These are phyloP conservation scores for Peribolospora baueri DNA, from an alignment of 768 basidiomycete genomes.

Conservation along the genomic window DNA sequence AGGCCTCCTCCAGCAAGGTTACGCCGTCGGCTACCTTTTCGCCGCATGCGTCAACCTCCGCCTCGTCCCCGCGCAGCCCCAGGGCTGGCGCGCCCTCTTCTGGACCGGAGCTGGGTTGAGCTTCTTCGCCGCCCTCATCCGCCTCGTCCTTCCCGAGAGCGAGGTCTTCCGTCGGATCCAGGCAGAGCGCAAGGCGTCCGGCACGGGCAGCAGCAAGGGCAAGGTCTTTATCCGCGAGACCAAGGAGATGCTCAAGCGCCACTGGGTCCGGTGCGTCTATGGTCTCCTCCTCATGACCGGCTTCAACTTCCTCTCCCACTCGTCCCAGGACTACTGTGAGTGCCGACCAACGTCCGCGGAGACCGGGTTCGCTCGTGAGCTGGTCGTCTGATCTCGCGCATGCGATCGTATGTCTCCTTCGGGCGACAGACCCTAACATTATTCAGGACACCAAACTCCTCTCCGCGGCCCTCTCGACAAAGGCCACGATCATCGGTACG, in stretches of 20 bases:
- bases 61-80: slow-evolving; percentile 24
- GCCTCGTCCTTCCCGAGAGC: slow-evolving; percentile 52
- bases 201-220: slow-evolving; percentile 19
- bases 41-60: slow-evolving; percentile 60
- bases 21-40: slow-evolving; percentile 62
- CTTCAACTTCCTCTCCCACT: slow-evolving; percentile 40
- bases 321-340: slow-evolving; percentile 24
- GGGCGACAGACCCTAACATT: slow-evolving; percentile 35
- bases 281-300: slow-evolving; percentile 55
- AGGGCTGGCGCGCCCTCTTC: slow-evolving; percentile 53
- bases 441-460: slow-evolving; percentile 40
- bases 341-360: slow-evolving; percentile 2
- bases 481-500: slow-evolving; percentile 61
- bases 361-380: background rate
- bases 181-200: slow-evolving; percentile 27
- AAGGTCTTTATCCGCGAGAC: slow-evolving; percentile 61
- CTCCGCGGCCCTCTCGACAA: slow-evolving; percentile 22
- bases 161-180: slow-evolving; percentile 43
- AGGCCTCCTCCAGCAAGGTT: slow-evolving; percentile 70
- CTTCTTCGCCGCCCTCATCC: slow-evolving; percentile 39
- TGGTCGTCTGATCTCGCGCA: slow-evolving; percentile 28
- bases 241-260: slow-evolving; percentile 45
- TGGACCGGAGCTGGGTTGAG: slow-evolving; percentile 53
- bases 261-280: slow-evolving; percentile 67
- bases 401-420: slow-evolving; percentile 14